A percentile compares a stretch with the other conserved stretches of the same genome.
Evolutionary conservation across 148 eudicot genomes (phyloP).

Genomic region (Vaccinium vitisidaea): DNA sequence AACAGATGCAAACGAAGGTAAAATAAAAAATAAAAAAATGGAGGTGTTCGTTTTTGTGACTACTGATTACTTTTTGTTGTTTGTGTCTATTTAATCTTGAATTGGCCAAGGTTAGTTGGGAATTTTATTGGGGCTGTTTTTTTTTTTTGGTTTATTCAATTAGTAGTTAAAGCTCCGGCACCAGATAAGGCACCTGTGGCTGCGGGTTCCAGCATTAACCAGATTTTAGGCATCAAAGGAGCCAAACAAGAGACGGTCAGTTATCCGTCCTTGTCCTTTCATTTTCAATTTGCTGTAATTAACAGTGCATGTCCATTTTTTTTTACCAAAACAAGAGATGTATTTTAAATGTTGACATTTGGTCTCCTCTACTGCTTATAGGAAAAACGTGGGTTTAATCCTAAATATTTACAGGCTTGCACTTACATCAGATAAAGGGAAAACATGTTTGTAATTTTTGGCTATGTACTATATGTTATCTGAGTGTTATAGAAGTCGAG

Average conservation of each 20-base stretch:
- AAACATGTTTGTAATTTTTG: not conserved
- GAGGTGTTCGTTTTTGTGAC: not conserved
- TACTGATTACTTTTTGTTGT: not conserved
- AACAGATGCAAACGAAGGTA: constrained; percentile 74
- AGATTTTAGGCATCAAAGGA: constrained; percentile 93
- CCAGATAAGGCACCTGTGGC: constrained; percentile 82
- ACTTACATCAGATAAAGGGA: not conserved
- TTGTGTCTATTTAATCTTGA: not conserved
- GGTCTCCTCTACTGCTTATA: not conserved
- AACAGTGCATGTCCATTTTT: not conserved
- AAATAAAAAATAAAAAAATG: not conserved
- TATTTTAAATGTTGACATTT: not conserved
- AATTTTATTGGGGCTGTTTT: not conserved
- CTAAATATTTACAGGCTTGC: not conserved
- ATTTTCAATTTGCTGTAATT: not conserved
- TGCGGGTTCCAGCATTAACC: constrained; percentile 79
- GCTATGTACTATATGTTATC: not conserved
- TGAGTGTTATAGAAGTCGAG: not conserved
- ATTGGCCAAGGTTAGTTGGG: not conserved
- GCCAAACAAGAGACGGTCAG: constrained; percentile 75
- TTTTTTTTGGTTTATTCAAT: not conserved
- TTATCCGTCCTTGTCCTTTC: not conserved
- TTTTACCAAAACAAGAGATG: not conserved
- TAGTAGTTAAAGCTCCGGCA: constrained; percentile 63
- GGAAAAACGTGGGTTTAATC: not conserved